A percentile compares a stretch with the other conserved stretches of the same genome.
These are phyloP conservation scores for Paramecium caudatum DNA, from an alignment of 73 alveolate genomes.

Conservation along the genomic window DNA sequence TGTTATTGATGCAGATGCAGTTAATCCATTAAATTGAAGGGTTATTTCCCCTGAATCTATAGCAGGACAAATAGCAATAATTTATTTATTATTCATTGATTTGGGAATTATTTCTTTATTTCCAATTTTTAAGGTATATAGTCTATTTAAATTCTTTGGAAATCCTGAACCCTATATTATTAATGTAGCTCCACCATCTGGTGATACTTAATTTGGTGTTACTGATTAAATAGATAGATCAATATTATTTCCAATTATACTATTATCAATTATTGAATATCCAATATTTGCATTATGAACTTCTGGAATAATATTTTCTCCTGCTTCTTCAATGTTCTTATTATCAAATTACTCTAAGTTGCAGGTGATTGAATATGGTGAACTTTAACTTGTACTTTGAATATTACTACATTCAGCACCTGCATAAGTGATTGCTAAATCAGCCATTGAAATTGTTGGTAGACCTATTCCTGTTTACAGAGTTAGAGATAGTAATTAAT, in stretches of 20 bases:
- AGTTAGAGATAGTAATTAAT: background rate
- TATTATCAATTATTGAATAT: background rate
- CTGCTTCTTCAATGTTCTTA: constrained; percentile 25
- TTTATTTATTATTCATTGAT: background rate
- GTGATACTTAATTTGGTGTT: background rate
- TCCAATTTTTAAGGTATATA: background rate
- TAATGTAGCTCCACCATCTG: constrained; percentile 38
- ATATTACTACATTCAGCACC: constrained; percentile 63
- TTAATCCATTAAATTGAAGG: background rate
- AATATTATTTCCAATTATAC: background rate
- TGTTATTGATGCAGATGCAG: too few species aligned
- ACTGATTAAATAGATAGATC: background rate
- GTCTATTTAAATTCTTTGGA: constrained; percentile 6
- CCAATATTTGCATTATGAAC: constrained; percentile 8
- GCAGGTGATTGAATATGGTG: background rate
- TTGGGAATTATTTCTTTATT: background rate
- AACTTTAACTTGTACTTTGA: background rate
- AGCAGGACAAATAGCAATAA: background rate
- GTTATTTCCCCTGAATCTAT: background rate
- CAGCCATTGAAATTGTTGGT: too few species aligned
- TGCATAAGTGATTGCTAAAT: background rate
- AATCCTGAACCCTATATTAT: constrained; percentile 2
- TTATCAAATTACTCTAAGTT: background rate
- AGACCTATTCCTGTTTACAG: background rate
- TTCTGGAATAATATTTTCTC: background rate